Conservation (phyloP, 805 yeast genomes). For the Cyberlindnera samutprakarnensis region DNA sequence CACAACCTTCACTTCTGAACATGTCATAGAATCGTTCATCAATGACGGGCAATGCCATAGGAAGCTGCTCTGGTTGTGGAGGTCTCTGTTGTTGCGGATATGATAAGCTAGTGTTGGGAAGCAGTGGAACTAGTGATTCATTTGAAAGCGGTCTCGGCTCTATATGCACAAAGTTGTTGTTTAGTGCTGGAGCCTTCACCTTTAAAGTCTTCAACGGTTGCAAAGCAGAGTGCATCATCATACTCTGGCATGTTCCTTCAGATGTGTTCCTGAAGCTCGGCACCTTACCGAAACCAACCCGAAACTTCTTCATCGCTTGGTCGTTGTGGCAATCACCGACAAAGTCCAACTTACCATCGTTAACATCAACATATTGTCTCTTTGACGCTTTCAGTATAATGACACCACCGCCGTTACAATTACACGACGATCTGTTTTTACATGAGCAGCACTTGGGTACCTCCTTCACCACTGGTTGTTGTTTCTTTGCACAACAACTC, state of each 20-base stretch:
- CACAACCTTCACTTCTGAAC: constrained; percentile 17
- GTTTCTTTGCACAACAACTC: constrained; percentile 6
- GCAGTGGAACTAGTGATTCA: background rate
- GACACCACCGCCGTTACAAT: constrained; percentile 12
- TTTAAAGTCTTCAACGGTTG: constrained; percentile 1
- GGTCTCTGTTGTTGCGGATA: background rate
- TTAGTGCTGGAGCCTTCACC: background rate
- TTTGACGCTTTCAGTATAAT: constrained; percentile 21
- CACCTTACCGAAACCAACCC: constrained; percentile 1
- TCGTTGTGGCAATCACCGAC: constrained; percentile 22
- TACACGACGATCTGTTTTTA: constrained; percentile 4
- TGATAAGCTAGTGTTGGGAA: background rate
- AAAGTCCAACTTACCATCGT: constrained; percentile 19
- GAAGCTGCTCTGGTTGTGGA: background rate
- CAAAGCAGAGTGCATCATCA: no score
- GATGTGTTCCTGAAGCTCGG: background rate
- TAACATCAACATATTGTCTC: constrained; percentile 20
- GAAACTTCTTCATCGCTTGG: constrained; percentile 12
- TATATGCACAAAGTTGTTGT: background rate
- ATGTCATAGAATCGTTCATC: constrained; percentile 14
- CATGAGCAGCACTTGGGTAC: constrained; percentile 1
- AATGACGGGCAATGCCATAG: no score
- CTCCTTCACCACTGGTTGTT: background rate
- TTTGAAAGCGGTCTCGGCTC: background rate
- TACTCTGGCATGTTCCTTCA: no score